Evolutionary conservation across 225 moss, liverwort and hornwort species (phyloP).

Genomic region (Bryoerythrophyllum caledonicum): DNA sequence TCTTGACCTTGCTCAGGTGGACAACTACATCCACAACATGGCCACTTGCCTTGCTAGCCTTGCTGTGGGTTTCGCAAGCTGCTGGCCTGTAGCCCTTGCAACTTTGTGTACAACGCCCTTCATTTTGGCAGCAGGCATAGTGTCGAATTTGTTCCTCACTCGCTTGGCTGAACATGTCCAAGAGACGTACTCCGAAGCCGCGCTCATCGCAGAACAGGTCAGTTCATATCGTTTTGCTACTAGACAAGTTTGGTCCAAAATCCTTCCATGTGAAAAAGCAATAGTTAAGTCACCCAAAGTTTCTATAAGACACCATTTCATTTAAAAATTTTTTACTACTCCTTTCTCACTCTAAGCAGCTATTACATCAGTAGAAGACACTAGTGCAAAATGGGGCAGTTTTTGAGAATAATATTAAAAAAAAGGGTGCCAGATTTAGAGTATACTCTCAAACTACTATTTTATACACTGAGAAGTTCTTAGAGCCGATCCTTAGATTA

Average conservation of each 20-base stretch:
- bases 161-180: conserved; percentile 79
- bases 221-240: not conserved
- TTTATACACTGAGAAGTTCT: too few relatives aligned
- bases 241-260: not conserved
- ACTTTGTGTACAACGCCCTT: conserved; percentile 77
- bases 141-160: conserved; percentile 73
- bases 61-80: conserved; percentile 71
- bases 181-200: conserved; percentile 82
- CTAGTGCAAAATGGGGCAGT: too few relatives aligned
- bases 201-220: conserved; percentile 83
- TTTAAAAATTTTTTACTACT: too few relatives aligned
- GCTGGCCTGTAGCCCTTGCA: conserved; percentile 75
- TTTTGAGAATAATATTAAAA: too few relatives aligned
- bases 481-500: too few relatives aligned
- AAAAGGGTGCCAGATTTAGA: too few relatives aligned
- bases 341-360: too few relatives aligned
- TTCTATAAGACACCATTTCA: too few relatives aligned
- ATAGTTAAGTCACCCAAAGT: too few relatives aligned
- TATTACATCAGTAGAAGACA: too few relatives aligned
- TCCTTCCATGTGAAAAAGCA: too few relatives aligned
- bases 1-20: conserved; percentile 48
- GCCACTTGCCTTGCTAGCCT: conserved; percentile 79
- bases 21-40: conserved; percentile 90
- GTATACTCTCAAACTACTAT: too few relatives aligned
- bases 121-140: conserved; percentile 75